Conservation (phyloP, 2,329 filamentous ascomycete genomes). For the Pseudogymnoascus sp. region DNA sequence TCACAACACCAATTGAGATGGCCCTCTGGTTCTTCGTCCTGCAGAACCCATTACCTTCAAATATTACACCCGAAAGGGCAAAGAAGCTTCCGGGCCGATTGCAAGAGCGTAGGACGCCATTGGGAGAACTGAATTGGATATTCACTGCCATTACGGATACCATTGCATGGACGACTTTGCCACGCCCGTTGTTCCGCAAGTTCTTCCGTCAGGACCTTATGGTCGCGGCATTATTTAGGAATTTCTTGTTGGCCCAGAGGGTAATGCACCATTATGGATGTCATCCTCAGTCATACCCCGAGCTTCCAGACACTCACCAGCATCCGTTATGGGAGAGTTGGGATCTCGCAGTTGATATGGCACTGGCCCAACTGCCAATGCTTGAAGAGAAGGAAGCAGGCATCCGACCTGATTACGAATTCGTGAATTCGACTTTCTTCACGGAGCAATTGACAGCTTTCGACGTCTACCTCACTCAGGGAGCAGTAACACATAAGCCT, state of each 20-base stretch:
- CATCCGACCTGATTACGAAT: constrained; percentile 65
- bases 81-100: constrained; percentile 84
- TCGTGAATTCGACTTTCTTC: constrained; percentile 92
- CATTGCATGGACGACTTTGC: constrained; percentile 94
- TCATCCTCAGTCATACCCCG: constrained; percentile 84
- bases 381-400: constrained; percentile 70
- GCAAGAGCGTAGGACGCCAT: constrained; percentile 84
- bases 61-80: constrained; percentile 71
- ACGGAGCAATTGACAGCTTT: constrained; percentile 95
- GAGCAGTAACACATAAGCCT: constrained; percentile 75
- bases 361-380: constrained; percentile 79
- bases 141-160: constrained; percentile 98
- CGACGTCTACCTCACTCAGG: constrained; percentile 83
- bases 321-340: constrained; percentile 96
- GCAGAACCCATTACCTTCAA: constrained; percentile 62
- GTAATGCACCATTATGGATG: constrained; percentile 97
- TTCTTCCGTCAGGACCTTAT: constrained; percentile 96
- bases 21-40: constrained; percentile 93
- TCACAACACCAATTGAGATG: constrained; percentile 97
- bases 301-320: constrained; percentile 88
- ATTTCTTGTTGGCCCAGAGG: constrained; percentile 88
- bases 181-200: constrained; percentile 86
- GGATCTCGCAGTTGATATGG: constrained; percentile 95
- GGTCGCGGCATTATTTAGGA: constrained; percentile 96
- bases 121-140: constrained; percentile 98